Evolutionary conservation across 768 basidiomycete species (phyloP), one percentile per base, ranked within the genome.

Genomic region (Cubamyces sp.): DNA sequence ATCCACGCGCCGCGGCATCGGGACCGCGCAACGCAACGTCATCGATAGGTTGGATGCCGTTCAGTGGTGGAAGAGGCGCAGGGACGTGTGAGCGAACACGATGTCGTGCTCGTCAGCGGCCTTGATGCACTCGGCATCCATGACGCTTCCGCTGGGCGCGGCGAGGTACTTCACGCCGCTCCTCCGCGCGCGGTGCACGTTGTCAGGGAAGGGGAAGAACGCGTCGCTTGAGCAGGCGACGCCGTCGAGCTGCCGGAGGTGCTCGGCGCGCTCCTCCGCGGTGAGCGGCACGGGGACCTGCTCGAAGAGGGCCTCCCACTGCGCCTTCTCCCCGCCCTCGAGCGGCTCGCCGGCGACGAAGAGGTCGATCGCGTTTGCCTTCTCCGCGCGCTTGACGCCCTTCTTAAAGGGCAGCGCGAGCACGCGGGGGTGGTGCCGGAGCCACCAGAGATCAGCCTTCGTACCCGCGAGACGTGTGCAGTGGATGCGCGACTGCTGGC

Each of bases 371-470:
- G 95, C 97, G 76, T 98, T 98, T 34, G 96, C 94, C 76, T 97
- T 98, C 70, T 99, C 97, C 1, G 97, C 94, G 54, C 97, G 88
- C 82, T 98, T 98, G 68, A 93, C 89, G 45, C 96, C 96, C 72
- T 95, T 94, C 74, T 96, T 98, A 85, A 98, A 99, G 1, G 96
- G 92, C 23, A 99, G 85, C 3, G 83, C 81, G 64, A 98, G 88
- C 46, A 97, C 96, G 48, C 91, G 88, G 1, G 96, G 90, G 77
- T 98, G 95, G 79, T 98, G 95, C 14, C 97, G 89, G 57, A 98
- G 83, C 96, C 97, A 98, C 97, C 97, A 99, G 66, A 94, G 83
- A 77, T 99, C 97, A n/a, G 96, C 95, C 77, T 99, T 98, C 54
- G 88, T 86, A 3, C 97, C 97, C 3, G 97, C 97, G 47, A 99